phyloP scores from a whole-genome alignment of 2,329 filamentous ascomycete species.

The Diaporthe helianthi region DNA sequence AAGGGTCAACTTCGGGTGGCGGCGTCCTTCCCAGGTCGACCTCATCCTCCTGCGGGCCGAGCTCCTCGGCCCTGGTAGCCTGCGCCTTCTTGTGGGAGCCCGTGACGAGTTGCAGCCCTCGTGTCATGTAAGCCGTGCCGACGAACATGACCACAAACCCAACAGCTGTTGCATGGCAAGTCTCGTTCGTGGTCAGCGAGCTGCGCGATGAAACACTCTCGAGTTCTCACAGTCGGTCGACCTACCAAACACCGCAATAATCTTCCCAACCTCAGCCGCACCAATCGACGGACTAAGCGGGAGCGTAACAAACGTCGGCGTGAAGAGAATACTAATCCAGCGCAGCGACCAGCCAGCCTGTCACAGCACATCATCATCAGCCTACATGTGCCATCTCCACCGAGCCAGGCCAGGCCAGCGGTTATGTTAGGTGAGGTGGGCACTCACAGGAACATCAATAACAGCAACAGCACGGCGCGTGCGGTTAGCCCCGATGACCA shows the following conservation, averaged over 20 bases:
- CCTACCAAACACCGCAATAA: slow-evolving; percentile 65
- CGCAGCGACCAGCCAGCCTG: slow-evolving; percentile 63
- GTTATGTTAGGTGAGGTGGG: too few species aligned
- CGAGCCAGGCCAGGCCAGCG: rapidly evolving
- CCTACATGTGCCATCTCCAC: background rate
- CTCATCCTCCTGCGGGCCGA: slow-evolving; percentile 51
- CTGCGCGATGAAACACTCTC: background rate
- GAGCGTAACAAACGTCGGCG: slow-evolving; percentile 64
- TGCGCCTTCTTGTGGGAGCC: slow-evolving; percentile 60
- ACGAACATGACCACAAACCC: slow-evolving; percentile 62
- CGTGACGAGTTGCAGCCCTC: slow-evolving; percentile 58
- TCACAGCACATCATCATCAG: background rate
- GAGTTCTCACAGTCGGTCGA: background rate
- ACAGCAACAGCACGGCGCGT: slow-evolving; percentile 55
- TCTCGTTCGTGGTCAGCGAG: background rate
- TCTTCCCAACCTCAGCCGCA: slow-evolving; percentile 62
- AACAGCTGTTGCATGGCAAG: slow-evolving; percentile 53
- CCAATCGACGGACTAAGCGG: slow-evolving; percentile 63
- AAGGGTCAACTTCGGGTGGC: slow-evolving; percentile 38
- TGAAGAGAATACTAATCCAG: slow-evolving; percentile 67
- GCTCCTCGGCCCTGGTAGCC: slow-evolving; percentile 59
- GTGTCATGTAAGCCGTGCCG: slow-evolving; percentile 60
- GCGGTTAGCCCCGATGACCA: slow-evolving; percentile 54
- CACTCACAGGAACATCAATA: slow-evolving; percentile 60
- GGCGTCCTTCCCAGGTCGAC: slow-evolving; percentile 52